Evolutionary conservation across 2,329 filamentous ascomycete species (phyloP).

Genomic region (Alternaria postmessia): DNA sequence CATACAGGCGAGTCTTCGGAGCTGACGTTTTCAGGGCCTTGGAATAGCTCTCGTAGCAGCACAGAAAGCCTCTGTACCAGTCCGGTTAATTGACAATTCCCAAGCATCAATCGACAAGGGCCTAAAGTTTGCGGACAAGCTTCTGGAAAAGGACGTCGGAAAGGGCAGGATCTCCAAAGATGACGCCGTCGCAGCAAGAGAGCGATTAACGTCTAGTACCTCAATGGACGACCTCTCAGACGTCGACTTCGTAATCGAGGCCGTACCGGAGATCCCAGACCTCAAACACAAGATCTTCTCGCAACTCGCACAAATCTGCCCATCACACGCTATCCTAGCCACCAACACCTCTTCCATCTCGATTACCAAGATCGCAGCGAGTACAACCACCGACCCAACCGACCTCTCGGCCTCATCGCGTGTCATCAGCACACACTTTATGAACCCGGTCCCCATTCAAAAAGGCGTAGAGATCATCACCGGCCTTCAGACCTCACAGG

Average conservation of each 20-base stretch:
- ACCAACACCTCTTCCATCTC: slow-evolving; percentile 99
- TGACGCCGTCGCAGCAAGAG: slow-evolving; percentile 76
- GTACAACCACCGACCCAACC: slow-evolving; percentile 78
- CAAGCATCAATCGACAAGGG: slow-evolving; percentile 88
- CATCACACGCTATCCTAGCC: slow-evolving; percentile 85
- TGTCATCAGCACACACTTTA: slow-evolving; percentile 96
- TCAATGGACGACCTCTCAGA: slow-evolving; percentile 78
- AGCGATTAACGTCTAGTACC: slow-evolving; percentile 73
- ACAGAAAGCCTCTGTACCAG: slow-evolving; percentile 80
- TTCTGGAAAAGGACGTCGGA: slow-evolving; percentile 89
- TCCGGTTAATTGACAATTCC: slow-evolving; percentile 84
- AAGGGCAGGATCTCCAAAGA: slow-evolving; percentile 87
- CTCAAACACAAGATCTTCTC: slow-evolving; percentile 90
- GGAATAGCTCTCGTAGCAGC: slow-evolving; percentile 96
- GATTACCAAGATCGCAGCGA: slow-evolving; percentile 93
- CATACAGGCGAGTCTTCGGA: not conserved
- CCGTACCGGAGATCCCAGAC: slow-evolving; percentile 88
- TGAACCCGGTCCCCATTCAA: slow-evolving; percentile 97
- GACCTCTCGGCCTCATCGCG: slow-evolving; percentile 84
- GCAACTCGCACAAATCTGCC: slow-evolving; percentile 80
- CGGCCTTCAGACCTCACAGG: slow-evolving; percentile 85
- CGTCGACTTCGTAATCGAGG: slow-evolving; percentile 98
- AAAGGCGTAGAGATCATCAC: slow-evolving; percentile 98
- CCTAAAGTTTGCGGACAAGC: slow-evolving; percentile 89
- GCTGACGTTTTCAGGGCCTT: slow-evolving; percentile 70